Conservation (phyloP, 2,329 filamentous ascomycete genomes). For the Cryphonectria radicalis region DNA sequence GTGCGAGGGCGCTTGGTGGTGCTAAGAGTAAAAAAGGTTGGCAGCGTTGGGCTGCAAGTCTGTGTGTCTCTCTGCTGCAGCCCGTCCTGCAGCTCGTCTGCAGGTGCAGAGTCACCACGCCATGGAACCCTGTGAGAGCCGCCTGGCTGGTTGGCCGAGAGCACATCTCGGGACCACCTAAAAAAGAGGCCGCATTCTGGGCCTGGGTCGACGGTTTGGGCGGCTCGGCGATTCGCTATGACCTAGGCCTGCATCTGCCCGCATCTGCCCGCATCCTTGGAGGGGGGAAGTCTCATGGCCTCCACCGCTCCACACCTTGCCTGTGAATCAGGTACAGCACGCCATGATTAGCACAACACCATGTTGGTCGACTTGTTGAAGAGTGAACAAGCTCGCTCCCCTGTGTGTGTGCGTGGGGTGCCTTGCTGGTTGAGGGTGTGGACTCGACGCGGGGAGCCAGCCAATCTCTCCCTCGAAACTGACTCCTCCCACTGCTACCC, state of each 20-base stretch:
- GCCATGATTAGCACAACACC: constrained; percentile 13
- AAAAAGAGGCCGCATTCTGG: constrained; percentile 25
- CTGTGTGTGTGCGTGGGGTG: constrained; percentile 18
- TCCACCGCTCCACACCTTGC: constrained; percentile 16
- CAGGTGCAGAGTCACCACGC: constrained; percentile 21
- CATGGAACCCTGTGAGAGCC: constrained; percentile 21
- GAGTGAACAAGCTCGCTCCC: background rate
- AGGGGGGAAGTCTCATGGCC: constrained; percentile 19
- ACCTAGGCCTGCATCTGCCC: constrained; percentile 15
- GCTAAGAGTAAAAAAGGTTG: constrained; percentile 21
- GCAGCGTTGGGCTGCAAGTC: constrained; percentile 26
- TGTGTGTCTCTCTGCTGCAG: background rate
- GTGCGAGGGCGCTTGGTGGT: constrained; percentile 6
- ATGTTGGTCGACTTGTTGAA: background rate
- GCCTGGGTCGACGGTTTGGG: constrained; percentile 28
- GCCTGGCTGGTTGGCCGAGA: constrained; percentile 28
- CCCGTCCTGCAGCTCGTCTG: constrained; percentile 25
- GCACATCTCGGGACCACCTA: constrained; percentile 27
- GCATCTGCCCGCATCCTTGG: constrained; percentile 11
- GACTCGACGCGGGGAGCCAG: background rate
- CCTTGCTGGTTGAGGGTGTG: background rate
- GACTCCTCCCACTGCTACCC: background rate
- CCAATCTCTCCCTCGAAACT: background rate
- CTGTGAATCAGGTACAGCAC: constrained; percentile 23
- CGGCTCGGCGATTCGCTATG: constrained; percentile 30